Evolutionary conservation across 148 eudicot species (phyloP).

Genomic region (Chenopodium berlandieri): DNA sequence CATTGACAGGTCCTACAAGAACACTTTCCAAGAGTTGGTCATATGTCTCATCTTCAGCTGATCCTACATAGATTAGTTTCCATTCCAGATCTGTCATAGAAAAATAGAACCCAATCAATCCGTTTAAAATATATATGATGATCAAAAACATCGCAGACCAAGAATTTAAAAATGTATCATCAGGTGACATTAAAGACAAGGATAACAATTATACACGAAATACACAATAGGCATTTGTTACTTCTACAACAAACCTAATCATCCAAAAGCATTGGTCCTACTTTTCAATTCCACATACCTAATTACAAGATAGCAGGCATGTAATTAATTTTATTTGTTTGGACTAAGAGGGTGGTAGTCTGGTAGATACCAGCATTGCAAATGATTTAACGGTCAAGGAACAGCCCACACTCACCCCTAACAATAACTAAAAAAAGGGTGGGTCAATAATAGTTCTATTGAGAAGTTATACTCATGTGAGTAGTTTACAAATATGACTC

Average conservation of each 20-base stretch:
- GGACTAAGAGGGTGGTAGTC: background rate
- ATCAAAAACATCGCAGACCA: background rate
- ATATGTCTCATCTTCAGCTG: slow-evolving; percentile 95
- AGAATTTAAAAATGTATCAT: background rate
- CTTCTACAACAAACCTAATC: no score
- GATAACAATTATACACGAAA: no score
- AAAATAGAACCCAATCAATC: background rate
- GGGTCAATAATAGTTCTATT: background rate
- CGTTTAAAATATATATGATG: background rate
- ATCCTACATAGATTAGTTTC: slow-evolving; percentile 93
- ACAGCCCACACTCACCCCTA: background rate
- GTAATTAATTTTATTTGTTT: no score
- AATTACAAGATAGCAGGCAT: no score
- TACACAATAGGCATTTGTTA: background rate
- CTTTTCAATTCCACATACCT: background rate
- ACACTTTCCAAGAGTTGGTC: slow-evolving; percentile 94
- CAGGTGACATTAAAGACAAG: no score
- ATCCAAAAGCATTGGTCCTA: background rate
- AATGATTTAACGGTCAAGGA: background rate
- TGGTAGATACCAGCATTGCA: background rate
- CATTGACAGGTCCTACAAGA: slow-evolving; percentile 92
- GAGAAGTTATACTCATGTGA: background rate
- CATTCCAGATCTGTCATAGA: slow-evolving; percentile 72
- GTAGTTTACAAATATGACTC: background rate
- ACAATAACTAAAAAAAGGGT: no score